Evolutionary conservation across 208 protist species (phyloP).

Genomic region (Novymonas esmeraldas): DNA sequence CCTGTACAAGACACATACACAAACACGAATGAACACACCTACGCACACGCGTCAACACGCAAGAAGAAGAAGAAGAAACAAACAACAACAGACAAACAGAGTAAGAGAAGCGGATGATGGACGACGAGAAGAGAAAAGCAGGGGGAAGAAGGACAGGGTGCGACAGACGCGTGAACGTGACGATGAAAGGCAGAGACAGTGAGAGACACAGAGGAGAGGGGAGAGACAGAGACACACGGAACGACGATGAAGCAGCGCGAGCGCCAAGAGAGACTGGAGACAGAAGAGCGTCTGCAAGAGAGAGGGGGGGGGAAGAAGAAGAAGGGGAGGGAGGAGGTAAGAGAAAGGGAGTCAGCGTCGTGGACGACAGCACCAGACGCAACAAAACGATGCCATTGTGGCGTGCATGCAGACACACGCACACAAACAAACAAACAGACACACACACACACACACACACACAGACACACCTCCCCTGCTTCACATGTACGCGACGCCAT

Average conservation of each 20-base stretch:
- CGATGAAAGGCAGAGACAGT: conserved; percentile 1
- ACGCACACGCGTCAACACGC: too few species aligned
- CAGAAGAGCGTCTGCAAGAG: background rate
- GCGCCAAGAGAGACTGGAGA: background rate
- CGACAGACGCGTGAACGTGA: background rate
- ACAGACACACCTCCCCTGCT: too few species aligned
- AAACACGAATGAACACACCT: too few species aligned
- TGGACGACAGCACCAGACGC: background rate
- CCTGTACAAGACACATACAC: too few species aligned
- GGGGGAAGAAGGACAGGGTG: conserved; percentile 1
- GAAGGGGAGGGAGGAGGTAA: background rate
- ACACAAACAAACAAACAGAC: too few species aligned
- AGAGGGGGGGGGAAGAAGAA: background rate
- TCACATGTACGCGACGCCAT: too few species aligned
- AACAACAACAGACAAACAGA: too few species aligned
- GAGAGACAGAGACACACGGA: background rate
- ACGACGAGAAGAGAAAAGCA: background rate
- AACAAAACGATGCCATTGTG: background rate
- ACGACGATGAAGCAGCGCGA: background rate
- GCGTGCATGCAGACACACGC: too few species aligned
- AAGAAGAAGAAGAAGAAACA: background rate
- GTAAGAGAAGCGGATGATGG: background rate
- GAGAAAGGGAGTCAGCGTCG: background rate
- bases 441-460: too few species aligned
- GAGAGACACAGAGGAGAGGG: background rate